Conservation (phyloP, 257 asterid species). For the Gentiana macrophylla region DNA sequence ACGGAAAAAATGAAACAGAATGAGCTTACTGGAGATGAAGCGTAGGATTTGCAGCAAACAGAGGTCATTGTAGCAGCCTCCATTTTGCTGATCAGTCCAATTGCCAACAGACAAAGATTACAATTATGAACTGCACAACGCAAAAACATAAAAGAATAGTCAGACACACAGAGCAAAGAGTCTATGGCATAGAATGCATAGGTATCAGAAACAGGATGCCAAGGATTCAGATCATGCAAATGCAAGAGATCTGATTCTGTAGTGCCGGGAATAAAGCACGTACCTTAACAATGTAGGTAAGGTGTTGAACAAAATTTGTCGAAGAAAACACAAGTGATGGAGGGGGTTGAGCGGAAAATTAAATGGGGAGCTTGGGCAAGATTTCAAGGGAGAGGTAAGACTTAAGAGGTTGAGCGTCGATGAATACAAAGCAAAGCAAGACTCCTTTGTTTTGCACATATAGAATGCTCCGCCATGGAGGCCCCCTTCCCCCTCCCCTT, state of each 20-base stretch:
- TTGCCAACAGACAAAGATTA: background rate
- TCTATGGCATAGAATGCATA: background rate
- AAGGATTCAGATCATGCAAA: no score
- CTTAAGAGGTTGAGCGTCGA: slow-evolving; percentile 15
- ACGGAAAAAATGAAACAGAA: background rate
- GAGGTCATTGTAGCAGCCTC: slow-evolving; percentile 24
- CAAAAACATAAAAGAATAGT: background rate
- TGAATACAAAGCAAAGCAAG: slow-evolving; percentile 17
- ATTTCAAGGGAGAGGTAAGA: slow-evolving; percentile 8
- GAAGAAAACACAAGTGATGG: background rate
- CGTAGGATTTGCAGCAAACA: slow-evolving; percentile 16
- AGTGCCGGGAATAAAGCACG: slow-evolving; percentile 3
- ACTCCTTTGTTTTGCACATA: background rate
- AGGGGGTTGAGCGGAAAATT: background rate
- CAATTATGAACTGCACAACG: background rate
- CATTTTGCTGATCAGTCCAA: slow-evolving; percentile 16
- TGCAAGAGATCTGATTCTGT: background rate
- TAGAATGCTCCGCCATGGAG: slow-evolving; percentile 25
- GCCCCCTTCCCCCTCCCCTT: background rate
- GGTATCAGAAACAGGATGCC: background rate
- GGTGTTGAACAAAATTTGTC: slow-evolving; percentile 1
- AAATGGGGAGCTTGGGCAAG: slow-evolving; percentile 8
- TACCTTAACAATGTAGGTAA: slow-evolving; percentile 5
- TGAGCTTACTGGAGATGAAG: slow-evolving; percentile 21
- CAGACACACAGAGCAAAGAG: background rate